Evolutionary conservation across 2,329 filamentous ascomycete genomes (phyloP).

Genomic region (Pseudogymnoascus sp.): DNA sequence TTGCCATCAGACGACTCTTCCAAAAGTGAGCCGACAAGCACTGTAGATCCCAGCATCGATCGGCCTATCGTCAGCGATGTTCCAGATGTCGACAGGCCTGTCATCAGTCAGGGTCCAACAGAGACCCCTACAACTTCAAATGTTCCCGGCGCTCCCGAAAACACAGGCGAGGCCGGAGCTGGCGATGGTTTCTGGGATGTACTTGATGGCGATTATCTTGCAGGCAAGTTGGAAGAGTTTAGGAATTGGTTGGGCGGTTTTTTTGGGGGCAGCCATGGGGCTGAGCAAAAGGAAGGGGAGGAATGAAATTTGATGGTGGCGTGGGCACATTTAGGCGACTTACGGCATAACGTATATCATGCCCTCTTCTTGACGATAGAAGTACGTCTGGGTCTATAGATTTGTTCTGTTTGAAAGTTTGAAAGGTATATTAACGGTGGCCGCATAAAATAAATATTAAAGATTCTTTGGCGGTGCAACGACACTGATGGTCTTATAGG

Average conservation of each 20-base stretch:
- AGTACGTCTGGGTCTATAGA: not conserved
- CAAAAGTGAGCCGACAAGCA: not conserved
- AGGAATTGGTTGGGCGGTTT: slow-evolving; percentile 23
- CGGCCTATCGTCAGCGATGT: slow-evolving; percentile 15
- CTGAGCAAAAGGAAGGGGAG: not conserved
- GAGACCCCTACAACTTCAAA: not conserved
- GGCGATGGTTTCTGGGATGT: slow-evolving; percentile 11
- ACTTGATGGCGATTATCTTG: slow-evolving; percentile 42
- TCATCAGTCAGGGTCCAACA: not conserved
- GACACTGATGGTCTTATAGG: too few species aligned
- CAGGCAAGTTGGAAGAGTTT: slow-evolving; percentile 38
- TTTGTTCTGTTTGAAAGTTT: not conserved
- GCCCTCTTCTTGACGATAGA: not conserved
- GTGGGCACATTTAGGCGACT: not conserved
- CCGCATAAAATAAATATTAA: not conserved
- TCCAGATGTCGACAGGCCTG: not conserved
- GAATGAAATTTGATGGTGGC: not conserved
- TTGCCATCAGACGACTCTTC: slow-evolving; percentile 22
- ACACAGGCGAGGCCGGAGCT: slow-evolving; percentile 17
- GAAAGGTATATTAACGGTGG: not conserved
- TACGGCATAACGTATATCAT: not conserved
- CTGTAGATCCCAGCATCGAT: not conserved
- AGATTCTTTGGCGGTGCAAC: not conserved
- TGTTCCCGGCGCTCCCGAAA: slow-evolving; percentile 7
- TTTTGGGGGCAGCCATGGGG: not conserved